Base-by-base conservation (phyloP, 2,329 filamentous ascomycete species). In the Fusarium aywerte region DNA sequence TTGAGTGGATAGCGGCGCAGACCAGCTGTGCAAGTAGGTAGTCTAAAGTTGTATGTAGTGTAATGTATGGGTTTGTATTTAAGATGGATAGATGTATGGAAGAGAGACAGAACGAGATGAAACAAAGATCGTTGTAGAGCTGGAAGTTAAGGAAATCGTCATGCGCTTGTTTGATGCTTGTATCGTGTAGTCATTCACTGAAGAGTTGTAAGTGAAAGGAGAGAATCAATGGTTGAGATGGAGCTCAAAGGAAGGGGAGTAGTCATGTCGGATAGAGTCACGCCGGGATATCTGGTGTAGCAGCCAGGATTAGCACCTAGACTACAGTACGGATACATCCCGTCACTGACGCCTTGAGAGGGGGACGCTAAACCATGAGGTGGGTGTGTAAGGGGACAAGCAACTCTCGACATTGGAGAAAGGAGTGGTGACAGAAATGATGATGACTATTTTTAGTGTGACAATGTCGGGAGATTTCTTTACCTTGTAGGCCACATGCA, bases 181-280 rank as follows among this genome's bases (percentile, higher is more conserved):
- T 70, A 63, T 74, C 65, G 71, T 73, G 50, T 66, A 71, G 67
- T 73, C 60, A 67, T 73, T 63, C 69, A 67, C 61, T 60, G 58
- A 29, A 57, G 54, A 59, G 61, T 55, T 68, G 58, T 50, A 58
- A 68, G 58, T 64, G 67, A 70, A 58, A 69, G 70, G 58, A 67
- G 65, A 60, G 61, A 55, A 49, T 57, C 31, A 36, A 48, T 36
- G 13, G 45, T 48, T 48, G 45, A 48, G 36, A 49, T 53, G 51
- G 60, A 51, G 55, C 56, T 61, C 60, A 63, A 62, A 56, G 57
- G 62, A 42, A 51, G 63, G 47, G 58, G 44, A 36, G 51, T 29
- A 57, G 62, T 65, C 62, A 65, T 60, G 45, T 43, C 61, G 52
- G 58, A 64, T 39, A 52, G 42, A 65, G 49, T 65, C 59, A 49